These are phyloP conservation scores for Plantago ovata DNA, from an alignment of 257 asterid genomes.

Conservation along the genomic window DNA sequence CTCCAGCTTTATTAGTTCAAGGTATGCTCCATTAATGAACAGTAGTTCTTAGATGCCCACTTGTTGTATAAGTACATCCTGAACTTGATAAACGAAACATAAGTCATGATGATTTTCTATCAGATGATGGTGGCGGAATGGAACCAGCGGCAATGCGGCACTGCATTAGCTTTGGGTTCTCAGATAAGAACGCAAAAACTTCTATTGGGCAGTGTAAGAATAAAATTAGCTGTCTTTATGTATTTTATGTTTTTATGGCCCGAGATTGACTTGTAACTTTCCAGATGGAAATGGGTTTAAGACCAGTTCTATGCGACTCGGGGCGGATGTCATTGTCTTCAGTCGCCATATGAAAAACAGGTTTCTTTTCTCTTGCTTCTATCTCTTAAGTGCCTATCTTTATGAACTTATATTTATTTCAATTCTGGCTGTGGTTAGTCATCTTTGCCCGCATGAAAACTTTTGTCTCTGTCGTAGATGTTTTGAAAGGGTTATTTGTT, in stretches of 20 bases:
- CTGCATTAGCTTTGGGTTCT: conserved; percentile 90
- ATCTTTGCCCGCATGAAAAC: conserved; percentile 3
- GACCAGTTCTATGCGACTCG: conserved; percentile 97
- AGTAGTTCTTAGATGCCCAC: conserved; percentile 5
- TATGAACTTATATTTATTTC: neutral
- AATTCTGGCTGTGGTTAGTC: neutral
- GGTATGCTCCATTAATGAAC: conserved; percentile 36
- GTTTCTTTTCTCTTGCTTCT: conserved; percentile 29
- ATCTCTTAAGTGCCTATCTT: neutral
- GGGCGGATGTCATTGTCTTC: conserved; percentile 86
- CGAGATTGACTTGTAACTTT: conserved; percentile 31
- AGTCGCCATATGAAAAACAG: conserved; percentile 59
- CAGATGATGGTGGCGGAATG: conserved; percentile 98
- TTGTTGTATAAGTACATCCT: conserved; percentile 15
- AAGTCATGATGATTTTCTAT: conserved; percentile 23
- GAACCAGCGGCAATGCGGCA: conserved; percentile 74
- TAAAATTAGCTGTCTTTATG: conserved; percentile 3
- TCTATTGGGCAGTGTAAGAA: conserved; percentile 83
- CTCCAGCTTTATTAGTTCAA: conserved; percentile 72
- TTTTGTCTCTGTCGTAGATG: neutral
- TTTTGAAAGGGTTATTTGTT: conserved; percentile 4
- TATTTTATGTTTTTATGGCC: conserved; percentile 7
- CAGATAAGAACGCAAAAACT: conserved; percentile 65
- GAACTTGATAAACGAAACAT: conserved; percentile 20
- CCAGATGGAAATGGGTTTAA: conserved; percentile 98